phyloP scores from a whole-genome alignment of 768 basidiomycete genomes.

The Lyophyllum atratum region DNA sequence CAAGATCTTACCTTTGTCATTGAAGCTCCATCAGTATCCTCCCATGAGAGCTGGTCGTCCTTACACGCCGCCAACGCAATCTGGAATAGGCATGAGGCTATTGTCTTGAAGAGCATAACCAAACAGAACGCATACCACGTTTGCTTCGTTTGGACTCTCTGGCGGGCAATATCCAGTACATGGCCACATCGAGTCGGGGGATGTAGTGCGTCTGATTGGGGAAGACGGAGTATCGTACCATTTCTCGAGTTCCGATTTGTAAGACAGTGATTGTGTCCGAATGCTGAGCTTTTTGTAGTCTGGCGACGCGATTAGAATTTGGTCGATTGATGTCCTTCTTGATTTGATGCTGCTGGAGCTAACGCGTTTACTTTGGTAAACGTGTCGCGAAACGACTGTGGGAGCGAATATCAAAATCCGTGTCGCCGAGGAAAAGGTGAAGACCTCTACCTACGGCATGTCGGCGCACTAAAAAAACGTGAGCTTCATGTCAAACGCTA shows the following conservation, averaged over 20 bases:
- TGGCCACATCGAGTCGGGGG: conserved; percentile 32
- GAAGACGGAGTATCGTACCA: conserved; percentile 21
- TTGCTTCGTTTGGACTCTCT: conserved; percentile 16
- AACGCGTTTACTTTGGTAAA: conserved; percentile 28
- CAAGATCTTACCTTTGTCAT: conserved; percentile 36
- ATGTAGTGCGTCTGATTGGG: conserved; percentile 23
- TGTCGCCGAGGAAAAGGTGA: background rate
- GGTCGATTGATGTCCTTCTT: conserved; percentile 24
- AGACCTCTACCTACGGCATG: conserved; percentile 13
- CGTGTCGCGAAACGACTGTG: conserved; percentile 17
- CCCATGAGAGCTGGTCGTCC: conserved; percentile 40
- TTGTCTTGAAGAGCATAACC: background rate
- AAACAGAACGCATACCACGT: conserved; percentile 29
- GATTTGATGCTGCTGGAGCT: conserved; percentile 17
- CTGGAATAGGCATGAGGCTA: conserved; percentile 14
- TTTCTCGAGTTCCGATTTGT: conserved; percentile 21
- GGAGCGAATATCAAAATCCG: background rate
- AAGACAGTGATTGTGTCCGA: conserved; percentile 6
- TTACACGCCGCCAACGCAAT: conserved; percentile 38
- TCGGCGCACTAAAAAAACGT: conserved; percentile 13
- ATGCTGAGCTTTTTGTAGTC: conserved; percentile 13
- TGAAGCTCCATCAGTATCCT: conserved; percentile 33
- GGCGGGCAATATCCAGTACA: conserved; percentile 33
- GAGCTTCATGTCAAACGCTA: background rate
- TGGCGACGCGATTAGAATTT: conserved; percentile 10